A percentile compares a stretch with the other conserved stretches of the same genome.
Conservation (phyloP, 345 rosid genomes). For the Trapa bicornis region DNA sequence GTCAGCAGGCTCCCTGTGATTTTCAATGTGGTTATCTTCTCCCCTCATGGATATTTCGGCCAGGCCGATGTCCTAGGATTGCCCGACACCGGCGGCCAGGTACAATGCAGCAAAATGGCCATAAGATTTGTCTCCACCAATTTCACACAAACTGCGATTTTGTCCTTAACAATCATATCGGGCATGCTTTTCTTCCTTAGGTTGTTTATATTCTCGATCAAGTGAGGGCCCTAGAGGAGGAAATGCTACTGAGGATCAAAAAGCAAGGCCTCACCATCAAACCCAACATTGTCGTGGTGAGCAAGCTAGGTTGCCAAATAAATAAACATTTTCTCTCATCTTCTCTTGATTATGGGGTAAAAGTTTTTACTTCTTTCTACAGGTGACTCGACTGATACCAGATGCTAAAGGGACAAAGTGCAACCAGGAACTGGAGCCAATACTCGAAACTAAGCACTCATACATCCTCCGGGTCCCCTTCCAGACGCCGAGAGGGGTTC, state of each 20-base stretch:
- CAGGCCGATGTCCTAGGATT: slow-evolving; percentile 82
- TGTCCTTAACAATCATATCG: neutral
- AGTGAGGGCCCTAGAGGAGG: slow-evolving; percentile 88
- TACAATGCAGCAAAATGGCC: neutral
- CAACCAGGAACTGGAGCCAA: slow-evolving; percentile 65
- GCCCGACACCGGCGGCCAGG: slow-evolving; percentile 98
- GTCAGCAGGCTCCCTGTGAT: slow-evolving; percentile 64
- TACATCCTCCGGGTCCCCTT: slow-evolving; percentile 82
- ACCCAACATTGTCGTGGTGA: slow-evolving; percentile 86
- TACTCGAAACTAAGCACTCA: slow-evolving; percentile 51
- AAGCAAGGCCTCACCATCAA: slow-evolving; percentile 61
- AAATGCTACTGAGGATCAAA: slow-evolving; percentile 48
- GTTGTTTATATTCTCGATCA: slow-evolving; percentile 98
- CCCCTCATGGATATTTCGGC: slow-evolving; percentile 89
- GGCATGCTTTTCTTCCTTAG: slow-evolving; percentile 16
- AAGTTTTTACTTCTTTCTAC: neutral
- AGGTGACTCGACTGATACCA: slow-evolving; percentile 73
- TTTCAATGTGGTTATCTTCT: slow-evolving; percentile 75
- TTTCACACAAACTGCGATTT: neutral
- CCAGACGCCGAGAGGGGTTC: slow-evolving; percentile 48
- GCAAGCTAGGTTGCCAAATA: slow-evolving; percentile 3
- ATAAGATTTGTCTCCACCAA: neutral
- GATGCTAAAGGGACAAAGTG: slow-evolving; percentile 75
- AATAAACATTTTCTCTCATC: neutral
- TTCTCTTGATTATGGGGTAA: neutral